Base-by-base conservation (phyloP, 768 basidiomycete genomes). In the Lepiota subincarnata region DNA sequence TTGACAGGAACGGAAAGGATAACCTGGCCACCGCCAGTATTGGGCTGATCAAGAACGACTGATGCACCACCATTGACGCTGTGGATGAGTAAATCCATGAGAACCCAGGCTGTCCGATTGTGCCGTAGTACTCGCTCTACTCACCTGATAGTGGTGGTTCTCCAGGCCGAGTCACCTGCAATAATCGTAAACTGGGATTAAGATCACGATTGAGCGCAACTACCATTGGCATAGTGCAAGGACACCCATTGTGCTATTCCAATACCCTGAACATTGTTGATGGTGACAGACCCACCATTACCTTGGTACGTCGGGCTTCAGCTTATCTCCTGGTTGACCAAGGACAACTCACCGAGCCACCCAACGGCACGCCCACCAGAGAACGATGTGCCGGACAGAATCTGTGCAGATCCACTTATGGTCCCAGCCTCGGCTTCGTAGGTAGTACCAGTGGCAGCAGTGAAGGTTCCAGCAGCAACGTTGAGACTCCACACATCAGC, bases 401-500 rank as follows among this genome's bases (percentile, higher is more conserved):
- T 61, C 3, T 66, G 74, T 3, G 82, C 75, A 20, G 70, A 69
- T 1, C 83, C 81, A 41, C 74, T 70, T 20, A 77, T 64, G 0
- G 71, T 70, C 1, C 81, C 83, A 38, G 60, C 67, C 62, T 82
- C 82, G 1, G 82, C 83, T 55, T 83, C 78, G 55, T 84, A 85
- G 0, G 72, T 63, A 1, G 78, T 80, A 8, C 82, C 83, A 50
- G 66, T 64, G 0, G 75, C 78, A 26, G 71, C 76, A 16, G 70
- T 67, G 59, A 74, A 83, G 3, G 80, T 80, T 3, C 80, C 81
- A 6, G 78, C 72, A 14, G 65, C 60, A 5, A 82, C 48, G 59
- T 83, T 70, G 42, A 83, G 56, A 46, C 66, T 80, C 81, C 82
- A 84, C 2, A 83, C 75, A 59, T 83, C 83, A 12, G 80, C 75